Evolutionary conservation across 495 filamentous ascomycete species (phyloP), one percentile per base, ranked within the genome.

Genomic region (Neurospora sp.): DNA sequence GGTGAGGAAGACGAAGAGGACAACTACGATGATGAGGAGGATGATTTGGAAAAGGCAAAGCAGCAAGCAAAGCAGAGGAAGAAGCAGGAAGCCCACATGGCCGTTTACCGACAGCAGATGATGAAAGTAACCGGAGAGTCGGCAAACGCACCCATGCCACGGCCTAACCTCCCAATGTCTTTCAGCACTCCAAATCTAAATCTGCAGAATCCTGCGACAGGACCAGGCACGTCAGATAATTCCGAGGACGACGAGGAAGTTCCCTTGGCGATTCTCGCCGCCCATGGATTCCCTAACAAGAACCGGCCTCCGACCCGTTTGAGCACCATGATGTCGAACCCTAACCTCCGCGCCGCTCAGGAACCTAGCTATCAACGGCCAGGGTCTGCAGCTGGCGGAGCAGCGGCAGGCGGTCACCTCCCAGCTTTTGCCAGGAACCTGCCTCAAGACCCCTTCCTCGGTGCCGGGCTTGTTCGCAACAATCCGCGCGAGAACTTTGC

Each of bases 81-180:
- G 72, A 96, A 95, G 82, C 94, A 97, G 76, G 93, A 97, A 78
- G 95, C 94, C 10, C 93, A 96, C 79, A 87, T 97, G 80, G 85
- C 93, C 14, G 90, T 98, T 9, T 97, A 97, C 79, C 89, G 96
- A 68, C 95, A 98, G 79, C 91, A 95, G 79, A 97, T 98, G 94
- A 96, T 94, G 93, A 97, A 97, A 78, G 91, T 96, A 22, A 97
- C 93, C 9, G 94, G 94, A 69, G 92, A 93, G 76, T 82, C 86
- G 8, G 80, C 85, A 70, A 87, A 85, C 69, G 77, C 85, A 1
- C 73, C 79, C 10, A 71, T 77, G 0, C 78, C 81, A 45, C 79
- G 86, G 81, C 74, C 85, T 45, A 77, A 82, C 71, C 73, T 86
- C 20, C 79, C 82, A 40, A 82, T 84, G 48, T 87, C 88, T 5